Evolutionary conservation across 257 asterid species (phyloP), one percentile per base, ranked within the genome.

Genomic region (Buddleja alternifolia): DNA sequence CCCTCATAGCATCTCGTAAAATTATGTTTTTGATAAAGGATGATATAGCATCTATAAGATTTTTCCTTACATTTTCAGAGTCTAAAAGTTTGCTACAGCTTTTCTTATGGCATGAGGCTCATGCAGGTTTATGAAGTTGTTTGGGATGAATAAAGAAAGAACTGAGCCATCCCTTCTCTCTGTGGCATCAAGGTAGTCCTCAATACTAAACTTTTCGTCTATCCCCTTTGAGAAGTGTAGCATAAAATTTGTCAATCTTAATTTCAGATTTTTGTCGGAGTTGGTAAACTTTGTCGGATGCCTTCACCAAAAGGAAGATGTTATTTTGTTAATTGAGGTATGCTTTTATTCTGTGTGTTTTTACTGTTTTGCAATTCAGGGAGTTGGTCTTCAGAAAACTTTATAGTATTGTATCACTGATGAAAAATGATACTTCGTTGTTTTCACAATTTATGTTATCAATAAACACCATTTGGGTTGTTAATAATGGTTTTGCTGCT

Each of bases 111-210:
- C 51, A 54, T 63, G 65, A 46, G 50, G 32, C 32, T 73, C 64
- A 29, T 70, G 76, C 76, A 87, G 95, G 80, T 80, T 80, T 66
- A 45, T 85, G 91, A 82, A 79, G 84, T 71, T 87, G 69, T 77
- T 83, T 39, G 32, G 75, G 75, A 68, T 2, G 45, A 62, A 63
- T 70, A 80, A 70, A 71, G 76, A 75, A 70, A 73, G 55, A 60
- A 44, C 47, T 29, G 52, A 70, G 48, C 75, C 76, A 66, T 73
- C 78, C 56, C 75, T 67, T 68, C 72, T 72, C 41, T 60, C 72
- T 58, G 61, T 75, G 55, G 47, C 71, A 51, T 72, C 80, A 62
- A 84, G 88, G 97, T 90, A 74, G 44, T 57, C 37, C 29, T 23
- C 64, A 34, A 21, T 48, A 59, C 62, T 58, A 12, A 34, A 65